phyloP scores from a whole-genome alignment of 345 rosid genomes.

The Gossypium thurberi region DNA sequence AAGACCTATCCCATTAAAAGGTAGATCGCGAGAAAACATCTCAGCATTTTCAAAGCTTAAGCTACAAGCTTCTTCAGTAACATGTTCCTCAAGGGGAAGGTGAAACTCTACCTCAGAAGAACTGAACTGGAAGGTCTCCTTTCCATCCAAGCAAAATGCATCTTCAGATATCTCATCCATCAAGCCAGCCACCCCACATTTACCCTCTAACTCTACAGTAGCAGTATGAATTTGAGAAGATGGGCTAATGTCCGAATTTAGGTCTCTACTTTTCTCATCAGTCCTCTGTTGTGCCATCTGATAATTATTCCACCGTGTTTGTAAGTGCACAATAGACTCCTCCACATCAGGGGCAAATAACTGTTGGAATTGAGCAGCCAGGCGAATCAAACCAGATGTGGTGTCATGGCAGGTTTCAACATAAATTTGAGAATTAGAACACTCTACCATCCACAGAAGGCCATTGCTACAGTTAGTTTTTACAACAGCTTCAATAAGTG shows the following conservation, averaged over 20 bases:
- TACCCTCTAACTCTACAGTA: slow-evolving; percentile 26
- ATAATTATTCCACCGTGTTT: slow-evolving; percentile 69
- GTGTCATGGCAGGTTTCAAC: slow-evolving; percentile 88
- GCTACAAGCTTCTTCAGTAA: slow-evolving; percentile 37
- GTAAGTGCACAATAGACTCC: slow-evolving; percentile 79
- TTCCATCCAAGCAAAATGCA: slow-evolving; percentile 51
- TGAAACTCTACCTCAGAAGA: slow-evolving; percentile 29
- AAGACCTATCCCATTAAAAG: slow-evolving; percentile 34
- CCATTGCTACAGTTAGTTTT: slow-evolving; percentile 50
- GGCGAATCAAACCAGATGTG: slow-evolving; percentile 60
- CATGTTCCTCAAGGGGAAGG: slow-evolving; percentile 32
- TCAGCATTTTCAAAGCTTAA: slow-evolving; percentile 34
- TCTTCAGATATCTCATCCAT: slow-evolving; percentile 77
- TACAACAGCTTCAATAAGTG: slow-evolving; percentile 57
- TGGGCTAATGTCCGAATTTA: slow-evolving; percentile 20
- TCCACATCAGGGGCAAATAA: slow-evolving; percentile 86
- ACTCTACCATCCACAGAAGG: slow-evolving; percentile 74
- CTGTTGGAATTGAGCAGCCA: slow-evolving; percentile 77
- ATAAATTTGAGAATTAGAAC: slow-evolving; percentile 53
- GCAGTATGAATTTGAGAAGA: slow-evolving; percentile 34
- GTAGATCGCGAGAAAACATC: slow-evolving; percentile 24
- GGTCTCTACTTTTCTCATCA: slow-evolving; percentile 25
- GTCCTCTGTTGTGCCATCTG: slow-evolving; percentile 45
- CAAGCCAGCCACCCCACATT: slow-evolving; percentile 38
- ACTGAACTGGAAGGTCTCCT: slow-evolving; percentile 29